Conservation (phyloP, 1,139 yeast species). For the Geotrichum bryndzae region DNA sequence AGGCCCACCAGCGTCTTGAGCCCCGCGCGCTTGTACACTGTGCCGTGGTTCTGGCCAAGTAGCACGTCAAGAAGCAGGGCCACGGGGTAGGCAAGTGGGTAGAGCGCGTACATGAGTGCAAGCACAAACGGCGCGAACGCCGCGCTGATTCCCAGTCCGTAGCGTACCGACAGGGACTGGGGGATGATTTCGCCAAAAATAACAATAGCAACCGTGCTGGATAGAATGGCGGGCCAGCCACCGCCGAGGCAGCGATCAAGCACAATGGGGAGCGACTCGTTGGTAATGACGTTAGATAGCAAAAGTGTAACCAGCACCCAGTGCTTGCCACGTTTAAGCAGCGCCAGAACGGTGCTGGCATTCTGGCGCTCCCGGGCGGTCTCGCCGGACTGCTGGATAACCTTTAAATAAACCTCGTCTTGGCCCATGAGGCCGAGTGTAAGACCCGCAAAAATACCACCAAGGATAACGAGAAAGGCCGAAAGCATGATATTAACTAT, state of each 20-base stretch:
- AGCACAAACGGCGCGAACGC: constrained; percentile 85
- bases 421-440: constrained; percentile 97
- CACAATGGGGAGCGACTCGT: constrained; percentile 91
- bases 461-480: constrained; percentile 59
- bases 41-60: constrained; percentile 94
- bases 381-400: constrained; percentile 46
- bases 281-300: constrained; percentile 77
- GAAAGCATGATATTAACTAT: neutral
- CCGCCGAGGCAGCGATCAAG: constrained; percentile 91
- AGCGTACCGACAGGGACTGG: constrained; percentile 85
- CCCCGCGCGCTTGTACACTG: constrained; percentile 87
- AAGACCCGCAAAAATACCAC: constrained; percentile 94
- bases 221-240: constrained; percentile 96
- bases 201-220: constrained; percentile 87
- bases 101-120: constrained; percentile 78
- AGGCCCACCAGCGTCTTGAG: constrained; percentile 87
- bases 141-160: constrained; percentile 88
- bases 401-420: constrained; percentile 74
- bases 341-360: constrained; percentile 65
- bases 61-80: constrained; percentile 73
- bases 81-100: constrained; percentile 89
- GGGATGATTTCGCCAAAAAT: constrained; percentile 96
- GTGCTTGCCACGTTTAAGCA: constrained; percentile 83
- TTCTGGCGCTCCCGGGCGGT: constrained; percentile 20
- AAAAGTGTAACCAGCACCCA: constrained; percentile 94